Percentiles rank a stretch among this genome's conserved stretches.
phyloP scores from a whole-genome alignment of 1,284 basidiomycete genomes.

The Cerrena zonata region DNA sequence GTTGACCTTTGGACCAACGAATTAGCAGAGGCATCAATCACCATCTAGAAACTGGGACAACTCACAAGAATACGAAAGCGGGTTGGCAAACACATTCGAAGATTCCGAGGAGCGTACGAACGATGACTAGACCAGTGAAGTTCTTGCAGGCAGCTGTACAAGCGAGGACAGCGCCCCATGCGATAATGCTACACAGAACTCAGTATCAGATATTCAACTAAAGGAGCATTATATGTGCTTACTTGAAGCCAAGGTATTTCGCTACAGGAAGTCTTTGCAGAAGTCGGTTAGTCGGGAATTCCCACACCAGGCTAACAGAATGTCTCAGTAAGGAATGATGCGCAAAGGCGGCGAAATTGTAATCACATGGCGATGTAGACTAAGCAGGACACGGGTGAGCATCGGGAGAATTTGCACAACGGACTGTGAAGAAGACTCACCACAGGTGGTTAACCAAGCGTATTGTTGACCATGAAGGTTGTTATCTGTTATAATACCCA shows the following conservation, averaged over 20 bases:
- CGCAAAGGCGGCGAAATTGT: neutral
- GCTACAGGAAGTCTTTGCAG: constrained; percentile 44
- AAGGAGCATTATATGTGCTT: constrained; percentile 8
- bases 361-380: constrained; percentile 40
- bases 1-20: constrained; percentile 31
- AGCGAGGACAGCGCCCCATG: constrained; percentile 46
- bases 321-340: neutral
- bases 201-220: constrained; percentile 1
- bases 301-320: constrained; percentile 35
- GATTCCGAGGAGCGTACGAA: constrained; percentile 44
- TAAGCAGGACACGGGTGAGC: constrained; percentile 14
- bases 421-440: constrained; percentile 27
- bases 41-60: neutral
- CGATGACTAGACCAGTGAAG: constrained; percentile 41
- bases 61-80: constrained; percentile 35
- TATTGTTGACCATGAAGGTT: constrained; percentile 45
- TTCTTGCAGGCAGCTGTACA: constrained; percentile 44
- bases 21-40: neutral
- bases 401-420: too few relatives aligned
- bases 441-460: constrained; percentile 46
- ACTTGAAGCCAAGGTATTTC: constrained; percentile 45
- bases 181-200: constrained; percentile 30
- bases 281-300: constrained; percentile 45
- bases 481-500: constrained; percentile 46
- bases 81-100: constrained; percentile 50